These are phyloP conservation scores for Penicillium sp. DNA, from an alignment of 2,329 filamentous ascomycete species.

Conservation along the genomic window DNA sequence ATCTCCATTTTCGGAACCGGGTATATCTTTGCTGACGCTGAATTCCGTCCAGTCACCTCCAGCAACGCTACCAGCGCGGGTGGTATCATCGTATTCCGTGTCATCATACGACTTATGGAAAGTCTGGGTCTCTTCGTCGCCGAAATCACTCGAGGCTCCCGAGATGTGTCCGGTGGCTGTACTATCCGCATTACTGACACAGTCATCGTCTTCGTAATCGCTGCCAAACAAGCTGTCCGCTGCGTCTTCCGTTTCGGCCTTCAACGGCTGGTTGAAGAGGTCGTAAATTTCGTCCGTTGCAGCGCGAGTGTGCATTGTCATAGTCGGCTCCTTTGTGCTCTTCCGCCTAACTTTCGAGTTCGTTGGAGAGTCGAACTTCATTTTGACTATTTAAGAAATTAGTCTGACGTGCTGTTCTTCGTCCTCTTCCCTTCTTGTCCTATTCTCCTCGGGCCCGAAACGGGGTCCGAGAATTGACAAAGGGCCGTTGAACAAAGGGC, in stretches of 20 bases:
- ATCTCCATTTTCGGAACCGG: conserved; percentile 40
- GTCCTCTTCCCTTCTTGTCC: too few relatives aligned
- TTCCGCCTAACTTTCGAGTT: conserved; percentile 80
- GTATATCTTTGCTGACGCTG: conserved; percentile 68
- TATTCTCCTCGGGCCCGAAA: too few relatives aligned
- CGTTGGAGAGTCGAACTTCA: conserved; percentile 85
- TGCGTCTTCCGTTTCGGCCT: conserved; percentile 48
- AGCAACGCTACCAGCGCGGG: conserved; percentile 55
- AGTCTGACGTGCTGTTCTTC: conserved; percentile 33
- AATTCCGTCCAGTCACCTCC: conserved; percentile 86
- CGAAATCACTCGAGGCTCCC: conserved; percentile 61
- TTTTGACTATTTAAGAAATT: conserved; percentile 65
- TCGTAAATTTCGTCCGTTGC: conserved; percentile 97
- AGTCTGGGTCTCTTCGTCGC: conserved; percentile 54
- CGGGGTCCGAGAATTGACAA: too few relatives aligned
- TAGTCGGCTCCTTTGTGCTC: conserved; percentile 78
- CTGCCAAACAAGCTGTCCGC: conserved; percentile 65
- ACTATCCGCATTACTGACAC: conserved; percentile 82
- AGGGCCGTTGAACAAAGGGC: too few relatives aligned
- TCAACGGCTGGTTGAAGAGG: conserved; percentile 86
- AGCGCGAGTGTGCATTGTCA: conserved; percentile 93
- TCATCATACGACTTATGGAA: conserved; percentile 43
- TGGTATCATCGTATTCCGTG: conserved; percentile 41
- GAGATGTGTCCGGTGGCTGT: conserved; percentile 73
- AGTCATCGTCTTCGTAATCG: conserved; percentile 67